Evolutionary conservation across 371 early-diverging fungal genomes (phyloP), one percentile per base, ranked within the genome.

Genomic region (Rhizomucor pusillus): DNA sequence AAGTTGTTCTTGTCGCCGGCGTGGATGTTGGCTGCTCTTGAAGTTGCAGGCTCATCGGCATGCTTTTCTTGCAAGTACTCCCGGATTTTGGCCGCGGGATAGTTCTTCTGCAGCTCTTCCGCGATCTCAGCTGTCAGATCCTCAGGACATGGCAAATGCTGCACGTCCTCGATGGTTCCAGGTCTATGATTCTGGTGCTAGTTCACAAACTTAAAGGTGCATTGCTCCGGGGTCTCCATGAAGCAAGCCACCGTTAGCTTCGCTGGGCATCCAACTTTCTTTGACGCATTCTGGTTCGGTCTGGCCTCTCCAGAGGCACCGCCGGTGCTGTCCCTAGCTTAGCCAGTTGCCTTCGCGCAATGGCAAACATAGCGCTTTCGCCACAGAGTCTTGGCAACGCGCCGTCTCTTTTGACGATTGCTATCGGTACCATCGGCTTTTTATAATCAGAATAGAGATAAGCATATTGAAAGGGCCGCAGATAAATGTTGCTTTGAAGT

Each of bases 261-360:
- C 18, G 54, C 54, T 11, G 1, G 29, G 47, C 54, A 54, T 7
- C 54, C 54, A 18, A 35, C 36, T 20, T 37, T 10, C 37, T 54
- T 54, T 41, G 35, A 34, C 14, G 11, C 33, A 16, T 46, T 46
- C 36, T 37, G 47, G 36, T 46, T 33, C 23, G 23, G 19, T 19
- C 53, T 20, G 11, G 11, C 5, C n/a, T 52, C 24, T 9, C n/a
- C n/a, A 14, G 25, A 25, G 11, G 6, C 5, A 9, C 44, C 43
- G 22, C 53, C 43, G 47, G 9, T 47, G n/a, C n/a, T n/a, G n/a
- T n/a, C n/a, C n/a, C n/a, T n/a, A n/a, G n/a, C n/a, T n/a, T n/a
- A n/a, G n/a, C n/a, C n/a, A n/a, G n/a, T n/a, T n/a, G n/a, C n/a
- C n/a, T n/a, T n/a, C n/a, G n/a, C n/a, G n/a, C n/a, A n/a, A n/a